These are phyloP conservation scores for Tuber calosporum DNA, from an alignment of 495 filamentous ascomycete genomes.

Conservation along the genomic window DNA sequence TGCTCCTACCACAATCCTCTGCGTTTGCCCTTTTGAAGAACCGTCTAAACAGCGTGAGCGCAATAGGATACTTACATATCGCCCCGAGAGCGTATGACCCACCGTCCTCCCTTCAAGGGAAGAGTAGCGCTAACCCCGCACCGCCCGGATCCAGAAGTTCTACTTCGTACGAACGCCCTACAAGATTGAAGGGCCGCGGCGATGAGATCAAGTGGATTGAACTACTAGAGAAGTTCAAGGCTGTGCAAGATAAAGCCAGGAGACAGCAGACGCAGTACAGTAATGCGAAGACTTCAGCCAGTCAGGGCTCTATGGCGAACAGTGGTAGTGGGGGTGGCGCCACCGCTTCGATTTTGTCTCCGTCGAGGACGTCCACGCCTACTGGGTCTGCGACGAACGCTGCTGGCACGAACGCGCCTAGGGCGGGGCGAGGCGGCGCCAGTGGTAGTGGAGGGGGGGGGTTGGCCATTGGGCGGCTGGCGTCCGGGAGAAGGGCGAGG, in stretches of 20 bases:
- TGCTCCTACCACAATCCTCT: constrained; percentile 95
- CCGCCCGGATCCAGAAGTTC: constrained; percentile 16
- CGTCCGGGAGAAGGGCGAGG: constrained; percentile 33
- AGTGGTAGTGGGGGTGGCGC: constrained; percentile 29
- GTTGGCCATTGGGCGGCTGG: constrained; percentile 33
- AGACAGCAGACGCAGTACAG: constrained; percentile 46
- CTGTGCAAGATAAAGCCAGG: constrained; percentile 74
- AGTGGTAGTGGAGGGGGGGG: constrained; percentile 16
- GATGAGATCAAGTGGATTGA: constrained; percentile 89
- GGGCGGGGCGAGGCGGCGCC: neutral
- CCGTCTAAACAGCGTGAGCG: constrained; percentile 89
- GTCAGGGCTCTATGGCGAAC: constrained; percentile 29
- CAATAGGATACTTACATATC: constrained; percentile 89
- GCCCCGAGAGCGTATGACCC: constrained; percentile 69
- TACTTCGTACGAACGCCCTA: constrained; percentile 63
- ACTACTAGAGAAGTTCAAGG: constrained; percentile 90
- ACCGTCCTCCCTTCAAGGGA: constrained; percentile 29
- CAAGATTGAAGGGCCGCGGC: constrained; percentile 73
- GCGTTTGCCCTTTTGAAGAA: constrained; percentile 97
- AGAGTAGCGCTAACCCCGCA: constrained; percentile 15
- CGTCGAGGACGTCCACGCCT: constrained; percentile 37
- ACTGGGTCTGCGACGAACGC: constrained; percentile 23
- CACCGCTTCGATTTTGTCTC: constrained; percentile 23
- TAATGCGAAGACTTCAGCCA: constrained; percentile 39
- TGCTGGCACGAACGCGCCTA: constrained; percentile 19